phyloP scores from a whole-genome alignment of 495 filamentous ascomycete genomes.

The Penicillium lividum region DNA sequence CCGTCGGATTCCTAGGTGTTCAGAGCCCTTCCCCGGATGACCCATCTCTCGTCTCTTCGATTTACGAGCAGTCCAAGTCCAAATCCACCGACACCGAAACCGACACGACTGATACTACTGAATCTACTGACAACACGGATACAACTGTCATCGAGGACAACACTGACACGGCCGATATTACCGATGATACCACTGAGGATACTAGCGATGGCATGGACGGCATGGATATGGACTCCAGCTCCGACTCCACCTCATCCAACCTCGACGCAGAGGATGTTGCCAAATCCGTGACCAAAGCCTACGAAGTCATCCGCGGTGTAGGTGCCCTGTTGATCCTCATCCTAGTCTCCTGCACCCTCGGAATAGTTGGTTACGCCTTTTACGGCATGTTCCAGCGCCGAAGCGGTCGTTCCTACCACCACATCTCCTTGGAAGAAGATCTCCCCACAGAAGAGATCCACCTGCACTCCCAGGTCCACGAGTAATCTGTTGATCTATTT shows the following conservation, averaged over 20 bases:
- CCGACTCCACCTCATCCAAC: constrained; percentile 11
- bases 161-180: not conserved
- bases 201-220: constrained; percentile 16
- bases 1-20: constrained; percentile 33
- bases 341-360: constrained; percentile 27
- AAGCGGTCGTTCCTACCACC: constrained; percentile 33
- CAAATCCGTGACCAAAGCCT: constrained; percentile 35
- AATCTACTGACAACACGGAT: not conserved
- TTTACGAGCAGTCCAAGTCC: constrained; percentile 17
- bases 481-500: constrained; percentile 15
- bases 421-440: constrained; percentile 38
- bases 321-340: constrained; percentile 38
- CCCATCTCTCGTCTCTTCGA: constrained; percentile 29
- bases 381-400: constrained; percentile 28
- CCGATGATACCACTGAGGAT: constrained; percentile 2
- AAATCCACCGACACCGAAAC: constrained; percentile 7
- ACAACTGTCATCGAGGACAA: not conserved
- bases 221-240: constrained; percentile 15
- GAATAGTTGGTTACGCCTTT: constrained; percentile 27
- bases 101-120: constrained; percentile 2
- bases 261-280: constrained; percentile 35
- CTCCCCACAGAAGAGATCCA: constrained; percentile 29
- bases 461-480: constrained; percentile 14
- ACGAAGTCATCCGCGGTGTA: constrained; percentile 38
- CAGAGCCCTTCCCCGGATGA: constrained; percentile 33